Base-by-base conservation (phyloP, 495 filamentous ascomycete species). In the Podospora sp. region DNA sequence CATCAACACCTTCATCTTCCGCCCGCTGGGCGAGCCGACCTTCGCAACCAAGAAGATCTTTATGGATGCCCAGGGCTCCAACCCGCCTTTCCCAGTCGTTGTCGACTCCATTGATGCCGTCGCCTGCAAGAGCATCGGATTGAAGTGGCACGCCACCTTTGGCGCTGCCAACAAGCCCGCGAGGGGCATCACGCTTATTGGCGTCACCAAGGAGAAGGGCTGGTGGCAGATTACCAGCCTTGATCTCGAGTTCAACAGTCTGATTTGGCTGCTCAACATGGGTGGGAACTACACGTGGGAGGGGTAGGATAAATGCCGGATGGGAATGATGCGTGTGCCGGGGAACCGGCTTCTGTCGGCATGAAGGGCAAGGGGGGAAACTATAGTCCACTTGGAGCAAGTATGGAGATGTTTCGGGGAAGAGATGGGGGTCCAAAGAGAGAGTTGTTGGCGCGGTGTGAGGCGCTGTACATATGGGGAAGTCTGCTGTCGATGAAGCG, bases 1-100 rank as follows among this genome's bases (percentile, higher is more conserved):
- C 75, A 78, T 78, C 75, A 77, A 77, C 75, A 74, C 75, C 69
- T 73, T 78, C 75, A 77, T 74, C 66, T 70, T 72, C 75, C 51
- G 64, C 60, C 73, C 74, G 46, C 71, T 77, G 16, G 75, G 73
- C 60, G 64, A 68, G 64, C 71, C 70, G 49, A 77, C 75, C n/a
- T 77, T 77, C 60, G 72, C 69, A 46, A 76, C 73, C 70, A 77
- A 77, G 70, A 65, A 74, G 65, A 74, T 76, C 65, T 78, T 78
- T 68, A 73, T 78, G 73, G 71, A 75, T 61, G 76, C 71, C 22
- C 76, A 74, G 68, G 40, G 65, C 40, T 67, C 71, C 21, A 76
- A 75, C 70, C 74, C 74, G 60, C 74, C 76, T 11, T 78, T 75
- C 71, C 72, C 76, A 51, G 67, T 78, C 35, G 69, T 69, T 9